A percentile compares a stretch with the other conserved stretches of the same genome.
Evolutionary conservation across 805 yeast species (phyloP).

Genomic region (Candida fluviatilis): DNA sequence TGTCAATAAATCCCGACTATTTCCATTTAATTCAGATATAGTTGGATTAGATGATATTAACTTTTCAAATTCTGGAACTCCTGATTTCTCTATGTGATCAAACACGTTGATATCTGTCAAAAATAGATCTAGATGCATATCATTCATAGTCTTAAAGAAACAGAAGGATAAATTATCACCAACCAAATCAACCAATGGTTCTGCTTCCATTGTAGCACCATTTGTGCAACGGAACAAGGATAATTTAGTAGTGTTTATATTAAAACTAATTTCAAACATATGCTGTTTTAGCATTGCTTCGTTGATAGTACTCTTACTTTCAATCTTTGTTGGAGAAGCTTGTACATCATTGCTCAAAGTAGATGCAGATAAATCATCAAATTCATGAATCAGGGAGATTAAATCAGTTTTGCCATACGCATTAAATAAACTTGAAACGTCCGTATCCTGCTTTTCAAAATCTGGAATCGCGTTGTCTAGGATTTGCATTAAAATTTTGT

Average conservation of each 20-base stretch:
- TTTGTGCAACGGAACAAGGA: constrained; percentile 66
- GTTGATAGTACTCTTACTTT: constrained; percentile 1
- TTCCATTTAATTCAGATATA: constrained; percentile 21
- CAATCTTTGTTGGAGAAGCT: not conserved
- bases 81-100: constrained; percentile 66
- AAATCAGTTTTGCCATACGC: constrained; percentile 21
- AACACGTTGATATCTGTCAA: constrained; percentile 66
- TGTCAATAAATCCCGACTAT: constrained; percentile 44
- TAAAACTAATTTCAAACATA: constrained; percentile 66
- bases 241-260: constrained; percentile 58
- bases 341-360: not conserved
- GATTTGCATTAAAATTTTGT: constrained; percentile 78
- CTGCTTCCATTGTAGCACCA: constrained; percentile 55
- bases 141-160: constrained; percentile 56
- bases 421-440: constrained; percentile 30
- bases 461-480: constrained; percentile 66
- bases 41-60: constrained; percentile 61
- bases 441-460: constrained; percentile 30
- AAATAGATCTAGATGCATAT: constrained; percentile 60
- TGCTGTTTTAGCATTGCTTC: constrained; percentile 46
- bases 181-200: constrained; percentile 65
- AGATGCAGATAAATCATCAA: constrained; percentile 7
- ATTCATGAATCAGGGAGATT: constrained; percentile 16
- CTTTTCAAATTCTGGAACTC: constrained; percentile 60
- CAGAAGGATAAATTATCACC: constrained; percentile 61